Evolutionary conservation across 2,329 filamentous ascomycete species (phyloP), one percentile per base, ranked within the genome.

Genomic region (Aspergillus chevalieri): DNA sequence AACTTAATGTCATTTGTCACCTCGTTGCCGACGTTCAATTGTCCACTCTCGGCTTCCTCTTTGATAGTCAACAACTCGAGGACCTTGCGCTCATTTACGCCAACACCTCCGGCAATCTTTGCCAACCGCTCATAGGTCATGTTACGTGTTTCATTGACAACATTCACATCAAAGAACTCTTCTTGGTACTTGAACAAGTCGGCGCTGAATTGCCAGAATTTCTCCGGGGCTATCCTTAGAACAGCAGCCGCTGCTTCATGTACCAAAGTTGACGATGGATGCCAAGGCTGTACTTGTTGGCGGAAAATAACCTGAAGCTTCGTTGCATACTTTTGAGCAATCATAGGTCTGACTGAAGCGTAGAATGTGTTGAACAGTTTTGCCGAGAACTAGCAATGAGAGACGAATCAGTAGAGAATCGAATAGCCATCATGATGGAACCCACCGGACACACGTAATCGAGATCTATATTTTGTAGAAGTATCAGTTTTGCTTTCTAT

Each of bases 261-360:
- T 7, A 64, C 65, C 9, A 90, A 78, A 6, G 86, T 90, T 38
- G 83, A 90, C 17, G 86, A 89, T 1, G 92, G 92, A 72, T 97
- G 91, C 92, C 92, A 95, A 12, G 90, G 89, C 74, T 95, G 90
- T 62, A 96, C 82, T 67, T 95, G 90, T 67, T 92, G 91, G 45
- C 91, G 86, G 77, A 96, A 88, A 63, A 97, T 81, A 59, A 95
- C 77, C 60, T 87, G 79, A 2, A 95, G 73, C 53, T 77, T 78
- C 52, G 74, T 77, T 21, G 73, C 60, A 55, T 86, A 83, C 60
- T 83, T 83, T 45, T 76, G 60, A 26, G 56, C 75, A 58, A 95
- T 77, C 44, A 81, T 67, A 1, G 87, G 85, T 52, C 81, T 75
- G 51, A 95, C 80, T 26, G 76, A 71, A 50, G 70, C 74, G 70